phyloP scores from a whole-genome alignment of 805 yeast species.

The Wilhelminamyces savonicus region DNA sequence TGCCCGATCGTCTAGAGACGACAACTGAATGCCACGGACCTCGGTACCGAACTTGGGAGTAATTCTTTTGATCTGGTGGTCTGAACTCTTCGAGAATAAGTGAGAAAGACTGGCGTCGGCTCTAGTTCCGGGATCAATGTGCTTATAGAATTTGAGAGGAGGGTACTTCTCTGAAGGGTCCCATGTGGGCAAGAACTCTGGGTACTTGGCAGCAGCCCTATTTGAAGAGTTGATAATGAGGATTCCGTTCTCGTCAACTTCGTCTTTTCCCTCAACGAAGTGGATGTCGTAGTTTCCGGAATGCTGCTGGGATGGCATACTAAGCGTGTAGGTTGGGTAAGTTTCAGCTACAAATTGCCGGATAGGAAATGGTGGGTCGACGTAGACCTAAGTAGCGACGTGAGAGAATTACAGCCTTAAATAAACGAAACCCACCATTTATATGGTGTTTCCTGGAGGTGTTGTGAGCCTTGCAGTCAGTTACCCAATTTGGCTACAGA shows the following conservation, averaged over 20 bases:
- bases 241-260: conserved; percentile 42
- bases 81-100: conserved; percentile 7
- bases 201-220: conserved; percentile 13
- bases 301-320: background rate
- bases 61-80: conserved; percentile 30
- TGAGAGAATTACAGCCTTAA: no score
- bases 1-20: conserved; percentile 44
- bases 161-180: conserved; percentile 10
- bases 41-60: conserved; percentile 72
- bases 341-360: no score
- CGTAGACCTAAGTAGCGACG: no score
- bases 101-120: conserved; percentile 11
- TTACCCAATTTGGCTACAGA: no score
- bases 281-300: conserved; percentile 39
- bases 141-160: conserved; percentile 7
- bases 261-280: conserved; percentile 47
- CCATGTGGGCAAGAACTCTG: conserved; percentile 12
- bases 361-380: no score
- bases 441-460: no score
- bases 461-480: no score
- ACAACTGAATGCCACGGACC: conserved; percentile 53
- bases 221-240: conserved; percentile 38
- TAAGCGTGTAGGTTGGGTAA: no score
- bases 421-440: no score
- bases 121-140: conserved; percentile 11